Evolutionary conservation across 2,329 filamentous ascomycete genomes (phyloP), one percentile per base, ranked within the genome.

Genomic region (Aspergillus luchuensis): DNA sequence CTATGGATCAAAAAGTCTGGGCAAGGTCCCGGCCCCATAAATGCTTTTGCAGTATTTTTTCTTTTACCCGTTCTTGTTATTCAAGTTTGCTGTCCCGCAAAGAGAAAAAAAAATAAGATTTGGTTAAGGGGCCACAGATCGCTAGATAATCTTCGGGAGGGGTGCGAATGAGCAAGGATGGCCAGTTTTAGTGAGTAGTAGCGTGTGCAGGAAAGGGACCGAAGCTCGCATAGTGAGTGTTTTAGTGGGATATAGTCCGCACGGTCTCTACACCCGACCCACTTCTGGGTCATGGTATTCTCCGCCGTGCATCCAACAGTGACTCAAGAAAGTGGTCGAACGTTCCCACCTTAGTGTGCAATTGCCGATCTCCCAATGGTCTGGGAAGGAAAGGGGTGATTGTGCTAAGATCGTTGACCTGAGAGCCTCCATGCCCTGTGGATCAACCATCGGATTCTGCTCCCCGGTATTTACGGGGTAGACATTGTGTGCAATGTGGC

Each of bases 61-160:
- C 23, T 47, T 33, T 45, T 21, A 21, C 19, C 19, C 19, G 41
- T 21, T 23, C 41, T 45, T 19, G 41, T 45, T 19, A 7, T 54
- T 41, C 25, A 5, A 19, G 17, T 28, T 43, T 47, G n/a, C 23
- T 47, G 23, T 45, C 17, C n/a, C 25, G 13, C 25, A 33, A 21
- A n/a, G 33, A 13, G 33, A 13, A 13, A 36, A 33, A 33, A 30
- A 30, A n/a, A 47, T 33, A 30, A 56, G 53, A 56, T 56, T 45
- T 33, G 23, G 53, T 36, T 43, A 56, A 33, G 53, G 53, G 41
- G 53, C 39, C 41, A 33, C 39, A 30, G 53, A 56, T 50, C 47
- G 47, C 25, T 50, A 50, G 47, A 50, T 50, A 30, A 33, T 50
- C 23, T 50, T 10, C 30, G 47, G 30, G 33, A 33, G 21, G 19